These are phyloP conservation scores for Penicillium crystallinum DNA, from an alignment of 495 filamentous ascomycete genomes.

Conservation along the genomic window DNA sequence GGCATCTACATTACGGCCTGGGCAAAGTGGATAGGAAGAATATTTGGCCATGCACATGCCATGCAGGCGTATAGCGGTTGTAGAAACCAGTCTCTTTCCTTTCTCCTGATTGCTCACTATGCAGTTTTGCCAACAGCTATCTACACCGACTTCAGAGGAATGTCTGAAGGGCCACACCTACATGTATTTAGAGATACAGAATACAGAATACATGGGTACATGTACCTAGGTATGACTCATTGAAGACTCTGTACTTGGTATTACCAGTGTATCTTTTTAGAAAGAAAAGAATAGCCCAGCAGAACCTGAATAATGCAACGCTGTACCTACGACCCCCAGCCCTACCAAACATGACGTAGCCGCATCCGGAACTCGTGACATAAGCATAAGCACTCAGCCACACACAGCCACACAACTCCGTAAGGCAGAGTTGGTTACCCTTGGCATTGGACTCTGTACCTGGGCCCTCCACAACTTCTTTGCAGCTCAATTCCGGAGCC, in stretches of 20 bases:
- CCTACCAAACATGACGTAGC: conserved; percentile 20
- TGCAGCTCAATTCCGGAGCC: not conserved
- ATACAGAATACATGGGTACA: too few species aligned
- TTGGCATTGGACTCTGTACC: not conserved
- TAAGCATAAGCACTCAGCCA: conserved; percentile 14
- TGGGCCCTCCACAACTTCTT: not conserved
- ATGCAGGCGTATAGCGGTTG: not conserved
- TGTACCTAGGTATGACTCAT: too few species aligned
- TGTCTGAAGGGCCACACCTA: not conserved
- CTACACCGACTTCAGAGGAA: not conserved
- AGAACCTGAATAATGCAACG: conserved; percentile 1
- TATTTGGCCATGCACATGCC: not conserved
- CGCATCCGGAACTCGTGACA: conserved; percentile 11
- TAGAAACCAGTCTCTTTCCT: not conserved
- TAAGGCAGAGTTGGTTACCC: not conserved
- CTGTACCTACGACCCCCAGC: not conserved
- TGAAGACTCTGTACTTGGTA: too few species aligned
- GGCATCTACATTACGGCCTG: conserved; percentile 1
- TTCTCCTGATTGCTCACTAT: not conserved
- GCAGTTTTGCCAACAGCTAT: not conserved
- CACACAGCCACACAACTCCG: not conserved
- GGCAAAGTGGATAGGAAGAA: not conserved
- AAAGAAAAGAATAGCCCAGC: not conserved
- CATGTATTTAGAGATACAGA: too few species aligned
- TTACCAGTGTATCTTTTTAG: not conserved